Conservation (phyloP, 2,329 filamentous ascomycete species). For the Juglanconis sp. region DNA sequence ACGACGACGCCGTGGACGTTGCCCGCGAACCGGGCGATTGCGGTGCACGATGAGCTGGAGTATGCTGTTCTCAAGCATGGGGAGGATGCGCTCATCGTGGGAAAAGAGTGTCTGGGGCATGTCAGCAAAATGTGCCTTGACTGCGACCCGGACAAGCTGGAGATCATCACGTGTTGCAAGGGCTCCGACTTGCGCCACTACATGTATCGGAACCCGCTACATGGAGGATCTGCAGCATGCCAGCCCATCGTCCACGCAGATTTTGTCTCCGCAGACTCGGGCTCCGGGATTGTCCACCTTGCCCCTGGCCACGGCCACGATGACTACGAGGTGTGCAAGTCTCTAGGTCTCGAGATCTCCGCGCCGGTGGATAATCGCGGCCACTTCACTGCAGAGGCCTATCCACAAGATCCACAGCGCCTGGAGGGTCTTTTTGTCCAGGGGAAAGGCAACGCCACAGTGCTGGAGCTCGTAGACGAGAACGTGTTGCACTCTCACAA, state of each 20-base stretch:
- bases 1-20: constrained; percentile 98
- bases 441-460: constrained; percentile 28
- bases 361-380: constrained; percentile 84
- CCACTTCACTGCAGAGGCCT: constrained; percentile 74
- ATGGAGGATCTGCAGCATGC: constrained; percentile 49
- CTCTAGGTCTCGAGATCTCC: constrained; percentile 67
- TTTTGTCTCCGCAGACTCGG: constrained; percentile 87
- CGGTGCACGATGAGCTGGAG: constrained; percentile 68
- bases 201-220: constrained; percentile 69
- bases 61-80: constrained; percentile 66
- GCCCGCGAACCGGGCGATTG: constrained; percentile 87
- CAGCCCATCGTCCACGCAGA: constrained; percentile 78
- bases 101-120: constrained; percentile 64
- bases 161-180: constrained; percentile 20
- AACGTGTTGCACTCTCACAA: constrained; percentile 67
- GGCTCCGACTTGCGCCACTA: constrained; percentile 65
- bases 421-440: constrained; percentile 68
- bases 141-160: constrained; percentile 28
- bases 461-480: constrained; percentile 65
- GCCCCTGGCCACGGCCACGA: constrained; percentile 96
- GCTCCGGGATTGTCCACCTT: constrained; percentile 89
- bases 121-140: constrained; percentile 49
- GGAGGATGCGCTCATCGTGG: constrained; percentile 65
- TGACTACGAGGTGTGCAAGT: constrained; percentile 79
- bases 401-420: constrained; percentile 63